Evolutionary conservation across 1,139 yeast genomes (phyloP).

Genomic region (Meyerozyma smithsonii): DNA sequence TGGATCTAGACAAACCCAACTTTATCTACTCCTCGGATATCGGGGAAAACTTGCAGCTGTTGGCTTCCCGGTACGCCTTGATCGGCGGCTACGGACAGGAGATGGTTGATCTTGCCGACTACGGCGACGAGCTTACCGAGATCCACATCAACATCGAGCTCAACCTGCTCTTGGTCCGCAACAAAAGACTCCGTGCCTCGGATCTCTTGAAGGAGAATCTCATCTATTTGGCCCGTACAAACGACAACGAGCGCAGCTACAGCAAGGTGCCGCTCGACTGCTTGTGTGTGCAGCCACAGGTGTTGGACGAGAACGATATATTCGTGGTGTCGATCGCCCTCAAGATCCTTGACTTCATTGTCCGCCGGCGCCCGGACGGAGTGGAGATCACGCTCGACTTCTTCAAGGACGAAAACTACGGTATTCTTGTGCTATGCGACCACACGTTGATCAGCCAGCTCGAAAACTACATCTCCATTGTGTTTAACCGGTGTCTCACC

Average conservation of each 20-base stretch:
- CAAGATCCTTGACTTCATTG: conserved; percentile 18
- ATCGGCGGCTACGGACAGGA: conserved; percentile 6
- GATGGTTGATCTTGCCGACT: conserved; percentile 10
- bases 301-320: conserved; percentile 20
- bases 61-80: conserved; percentile 6
- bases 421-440: conserved; percentile 27
- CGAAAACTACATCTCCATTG: conserved; percentile 22
- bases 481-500: conserved; percentile 11
- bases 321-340: conserved; percentile 32
- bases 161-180: conserved; percentile 30
- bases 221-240: conserved; percentile 24
- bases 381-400: conserved; percentile 21
- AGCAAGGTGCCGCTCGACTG: conserved; percentile 9
- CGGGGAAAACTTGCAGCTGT: conserved; percentile 5
- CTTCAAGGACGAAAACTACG: conserved; percentile 29
- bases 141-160: conserved; percentile 34
- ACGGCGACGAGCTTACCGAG: conserved; percentile 7
- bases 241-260: conserved; percentile 13
- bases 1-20: conserved; percentile 36
- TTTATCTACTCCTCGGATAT: conserved; percentile 38
- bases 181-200: conserved; percentile 25
- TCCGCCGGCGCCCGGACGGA: conserved; percentile 10
- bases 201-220: conserved; percentile 32
- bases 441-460: conserved; percentile 24
- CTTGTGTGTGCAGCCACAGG: conserved; percentile 5